Base-by-base conservation (phyloP, 805 yeast species). In the Candida verbasci region DNA sequence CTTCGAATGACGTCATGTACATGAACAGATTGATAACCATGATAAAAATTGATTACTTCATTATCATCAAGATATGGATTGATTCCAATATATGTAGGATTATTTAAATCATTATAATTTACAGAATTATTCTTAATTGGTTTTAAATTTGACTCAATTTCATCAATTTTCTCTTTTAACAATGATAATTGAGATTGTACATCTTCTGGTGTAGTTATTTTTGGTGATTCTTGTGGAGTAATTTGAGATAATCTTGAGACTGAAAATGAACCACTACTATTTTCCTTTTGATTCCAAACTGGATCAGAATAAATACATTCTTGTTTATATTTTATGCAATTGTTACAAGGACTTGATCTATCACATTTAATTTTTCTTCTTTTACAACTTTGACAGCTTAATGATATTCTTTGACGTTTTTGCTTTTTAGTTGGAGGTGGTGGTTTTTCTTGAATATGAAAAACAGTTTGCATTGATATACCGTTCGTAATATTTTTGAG, bases 21-120 rank as follows among this genome's bases (percentile, higher is more conserved):
- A 35, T 65, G 53, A 37, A 74, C 58, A 0, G 82, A 70, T 3
- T 65, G 43, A 43, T 62, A 62, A 2, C 72, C 73, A 1, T 53
- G 55, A 41, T 62, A 69, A 23, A 75, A 57, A 35, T 70, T 62
- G 6, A 76, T 55, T 1, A 40, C 39, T 9, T 69, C 76, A 15
- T 61, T 50, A 3, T 50, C 29, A 25, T 50, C 34, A 16, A 43
- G 35, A 41, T 49, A 42, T 16, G 62, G 53, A 41, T 59, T 47
- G 18, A 49, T 36, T 21, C 67, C 56, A 23, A 47, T 9, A 43
- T 31, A 46, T 6, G 34, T 35, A 3, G 43, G 42, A 30, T 45
- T 43, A 12, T 34, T 34, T 11, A 32, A 34, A n/a, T 30, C 14
- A 21, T 12, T 15, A n/a, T 10, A 21, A 18, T 30, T 18, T 5